phyloP scores from a whole-genome alignment of 2,329 filamentous ascomycete genomes.

The Penicillium verrucosum region DNA sequence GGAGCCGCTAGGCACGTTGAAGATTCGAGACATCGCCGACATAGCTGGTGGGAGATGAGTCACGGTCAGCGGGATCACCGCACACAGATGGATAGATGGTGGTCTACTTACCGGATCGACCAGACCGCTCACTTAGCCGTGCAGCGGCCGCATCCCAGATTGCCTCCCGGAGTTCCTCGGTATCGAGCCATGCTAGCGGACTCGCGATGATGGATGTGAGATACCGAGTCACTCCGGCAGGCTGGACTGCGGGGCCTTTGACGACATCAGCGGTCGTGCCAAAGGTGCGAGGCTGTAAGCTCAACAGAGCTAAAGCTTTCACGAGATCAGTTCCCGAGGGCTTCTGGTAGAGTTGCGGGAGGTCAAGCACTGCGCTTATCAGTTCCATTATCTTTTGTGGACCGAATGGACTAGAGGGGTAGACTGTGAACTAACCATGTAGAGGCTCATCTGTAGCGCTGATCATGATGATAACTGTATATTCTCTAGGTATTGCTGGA shows the following conservation, averaged over 20 bases:
- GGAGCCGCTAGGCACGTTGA: slow-evolving; percentile 52
- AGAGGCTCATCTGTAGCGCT: slow-evolving; percentile 38
- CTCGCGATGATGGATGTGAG: slow-evolving; percentile 49
- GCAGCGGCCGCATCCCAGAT: slow-evolving; percentile 74
- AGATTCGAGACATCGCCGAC: slow-evolving; percentile 60
- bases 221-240: slow-evolving; percentile 44
- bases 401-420: slow-evolving; percentile 13
- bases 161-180: slow-evolving; percentile 42
- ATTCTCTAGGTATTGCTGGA: neutral
- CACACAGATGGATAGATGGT: neutral
- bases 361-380: slow-evolving; percentile 59
- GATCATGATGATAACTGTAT: slow-evolving; percentile 29
- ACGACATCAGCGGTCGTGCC: slow-evolving; percentile 27
- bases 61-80: slow-evolving; percentile 13
- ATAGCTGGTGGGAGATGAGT: slow-evolving; percentile 47
- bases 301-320: slow-evolving; percentile 63
- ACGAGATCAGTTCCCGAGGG: slow-evolving; percentile 65
- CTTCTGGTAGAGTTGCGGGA: slow-evolving; percentile 78
- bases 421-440: slow-evolving; percentile 32
- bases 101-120: slow-evolving; percentile 59
- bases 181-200: slow-evolving; percentile 45
- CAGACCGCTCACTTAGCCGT: slow-evolving; percentile 80
- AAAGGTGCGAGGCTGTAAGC: slow-evolving; percentile 58
- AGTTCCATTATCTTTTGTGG: slow-evolving; percentile 26
- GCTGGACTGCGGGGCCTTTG: slow-evolving; percentile 35